phyloP scores from a whole-genome alignment of 23 red algal species.

The Gracilaria gracilis region DNA sequence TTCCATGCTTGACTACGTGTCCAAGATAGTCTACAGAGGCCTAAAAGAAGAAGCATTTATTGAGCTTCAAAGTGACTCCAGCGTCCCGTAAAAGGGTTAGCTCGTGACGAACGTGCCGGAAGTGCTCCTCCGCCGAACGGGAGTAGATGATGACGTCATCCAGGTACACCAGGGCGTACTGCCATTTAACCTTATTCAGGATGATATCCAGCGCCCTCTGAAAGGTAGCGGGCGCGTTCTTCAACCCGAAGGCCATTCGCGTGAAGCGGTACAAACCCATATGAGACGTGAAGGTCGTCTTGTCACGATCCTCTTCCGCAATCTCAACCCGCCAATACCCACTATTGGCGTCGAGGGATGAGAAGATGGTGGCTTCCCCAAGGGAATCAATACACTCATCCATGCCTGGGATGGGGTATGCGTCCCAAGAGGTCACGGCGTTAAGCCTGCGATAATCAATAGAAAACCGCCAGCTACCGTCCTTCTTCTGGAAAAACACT shows the following conservation, averaged over 20 bases:
- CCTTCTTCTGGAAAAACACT: background rate
- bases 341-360: conserved; percentile 22
- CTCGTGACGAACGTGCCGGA: too few relatives aligned
- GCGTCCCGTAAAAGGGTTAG: too few relatives aligned
- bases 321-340: conserved; percentile 7
- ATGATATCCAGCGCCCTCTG: conserved; percentile 32
- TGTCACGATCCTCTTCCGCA: conserved; percentile 1
- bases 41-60: too few relatives aligned
- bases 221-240: conserved; percentile 28
- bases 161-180: too few relatives aligned
- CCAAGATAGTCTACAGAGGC: too few relatives aligned
- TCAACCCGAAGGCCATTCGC: conserved; percentile 27
- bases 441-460: conserved; percentile 10
- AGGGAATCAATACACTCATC: conserved; percentile 40
- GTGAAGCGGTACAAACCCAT: conserved; percentile 6
- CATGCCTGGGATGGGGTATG: background rate
- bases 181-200: too few relatives aligned
- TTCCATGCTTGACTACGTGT: too few relatives aligned
- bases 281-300: conserved; percentile 24
- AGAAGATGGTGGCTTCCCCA: conserved; percentile 13
- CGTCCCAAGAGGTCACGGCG: background rate
- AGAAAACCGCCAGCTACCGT: conserved; percentile 14
- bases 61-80: too few relatives aligned
- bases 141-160: too few relatives aligned
- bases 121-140: too few relatives aligned